phyloP scores from a whole-genome alignment of 2,329 filamentous ascomycete genomes.

The Colletotrichum sp. region DNA sequence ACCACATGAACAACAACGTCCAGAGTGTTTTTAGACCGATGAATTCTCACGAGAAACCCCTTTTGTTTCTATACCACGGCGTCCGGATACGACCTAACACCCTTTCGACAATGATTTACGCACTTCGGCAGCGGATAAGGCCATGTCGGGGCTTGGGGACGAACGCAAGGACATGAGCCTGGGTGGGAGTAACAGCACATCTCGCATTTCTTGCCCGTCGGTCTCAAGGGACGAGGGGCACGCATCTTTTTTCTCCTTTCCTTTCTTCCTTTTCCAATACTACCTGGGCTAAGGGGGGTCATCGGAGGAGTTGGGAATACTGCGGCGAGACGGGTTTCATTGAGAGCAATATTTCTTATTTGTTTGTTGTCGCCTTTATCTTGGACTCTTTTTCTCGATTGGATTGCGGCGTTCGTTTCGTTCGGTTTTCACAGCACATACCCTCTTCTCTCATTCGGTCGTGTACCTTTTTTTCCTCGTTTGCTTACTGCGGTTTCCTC shows the following conservation, averaged over 20 bases:
- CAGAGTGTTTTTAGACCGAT: slow-evolving; percentile 31
- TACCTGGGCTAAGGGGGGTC: neutral
- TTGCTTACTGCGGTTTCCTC: neutral
- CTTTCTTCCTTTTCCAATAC: neutral
- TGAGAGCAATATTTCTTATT: slow-evolving; percentile 1
- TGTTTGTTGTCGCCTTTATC: neutral
- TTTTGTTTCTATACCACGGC: slow-evolving; percentile 18
- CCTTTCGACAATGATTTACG: slow-evolving; percentile 8
- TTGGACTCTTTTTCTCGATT: neutral
- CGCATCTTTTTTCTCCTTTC: neutral
- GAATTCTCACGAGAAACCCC: slow-evolving; percentile 21
- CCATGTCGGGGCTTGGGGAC: neutral
- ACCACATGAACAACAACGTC: slow-evolving; percentile 1
- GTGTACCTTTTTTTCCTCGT: neutral
- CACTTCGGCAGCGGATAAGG: slow-evolving; percentile 5
- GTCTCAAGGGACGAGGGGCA: neutral
- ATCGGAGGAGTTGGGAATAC: slow-evolving; percentile 12
- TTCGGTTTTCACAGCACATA: slow-evolving; percentile 12
- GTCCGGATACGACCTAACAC: slow-evolving; percentile 16
- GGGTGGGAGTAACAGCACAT: slow-evolving; percentile 13
- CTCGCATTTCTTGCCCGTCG: slow-evolving; percentile 2
- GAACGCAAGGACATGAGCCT: slow-evolving; percentile 1
- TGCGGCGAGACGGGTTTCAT: neutral
- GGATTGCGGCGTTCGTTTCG: slow-evolving; percentile 15
- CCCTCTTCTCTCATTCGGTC: slow-evolving; percentile 12